These are phyloP conservation scores for Akebia trifoliata DNA, from an alignment of 164 flowering plant species.

Conservation along the genomic window DNA sequence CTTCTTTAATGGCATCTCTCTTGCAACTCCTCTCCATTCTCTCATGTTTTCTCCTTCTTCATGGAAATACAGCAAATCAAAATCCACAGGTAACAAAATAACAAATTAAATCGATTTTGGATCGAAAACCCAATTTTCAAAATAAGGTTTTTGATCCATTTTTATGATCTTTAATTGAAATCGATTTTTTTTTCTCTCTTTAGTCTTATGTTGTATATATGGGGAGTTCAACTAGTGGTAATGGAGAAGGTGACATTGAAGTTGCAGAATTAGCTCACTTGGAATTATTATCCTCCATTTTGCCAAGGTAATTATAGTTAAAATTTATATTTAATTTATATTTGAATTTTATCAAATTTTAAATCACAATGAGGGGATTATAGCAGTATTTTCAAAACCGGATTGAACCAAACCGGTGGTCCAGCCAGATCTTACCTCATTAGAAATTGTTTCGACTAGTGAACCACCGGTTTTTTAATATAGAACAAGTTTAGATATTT, in stretches of 20 bases:
- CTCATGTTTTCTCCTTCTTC: constrained; percentile 6
- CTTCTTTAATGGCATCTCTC: constrained; percentile 14
- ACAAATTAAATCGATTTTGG: neutral
- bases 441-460: no score
- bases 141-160: neutral
- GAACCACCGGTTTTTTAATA: no score
- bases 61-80: constrained; percentile 15
- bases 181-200: no score
- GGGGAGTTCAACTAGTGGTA: constrained; percentile 47
- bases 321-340: neutral
- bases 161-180: no score
- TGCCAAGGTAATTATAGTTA: constrained; percentile 45
- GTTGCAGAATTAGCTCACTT: constrained; percentile 36
- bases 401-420: no score
- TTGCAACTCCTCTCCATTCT: constrained; percentile 6
- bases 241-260: constrained; percentile 23
- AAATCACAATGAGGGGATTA: no score
- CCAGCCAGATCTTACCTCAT: no score
- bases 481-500: no score
- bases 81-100: constrained; percentile 18
- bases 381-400: no score
- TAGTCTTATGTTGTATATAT: constrained; percentile 73
- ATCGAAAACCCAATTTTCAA: neutral
- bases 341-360: neutral
- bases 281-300: constrained; percentile 46